Evolutionary conservation across 2,329 filamentous ascomycete genomes (phyloP).

Genomic region (Aureobasidium zeae): DNA sequence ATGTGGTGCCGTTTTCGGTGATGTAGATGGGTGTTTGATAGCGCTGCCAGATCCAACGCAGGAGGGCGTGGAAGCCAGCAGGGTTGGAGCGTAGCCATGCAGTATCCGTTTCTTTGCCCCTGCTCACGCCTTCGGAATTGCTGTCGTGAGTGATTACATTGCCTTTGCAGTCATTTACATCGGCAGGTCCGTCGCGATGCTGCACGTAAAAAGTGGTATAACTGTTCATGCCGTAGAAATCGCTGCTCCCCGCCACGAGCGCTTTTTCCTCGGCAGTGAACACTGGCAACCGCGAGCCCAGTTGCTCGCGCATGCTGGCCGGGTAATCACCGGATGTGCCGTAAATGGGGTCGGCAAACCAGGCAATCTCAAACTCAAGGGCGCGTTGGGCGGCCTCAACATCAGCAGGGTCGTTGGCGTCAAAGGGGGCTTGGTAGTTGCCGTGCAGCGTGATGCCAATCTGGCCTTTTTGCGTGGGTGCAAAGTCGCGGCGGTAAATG

Average conservation of each 20-base stretch:
- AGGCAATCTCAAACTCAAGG: constrained; percentile 31
- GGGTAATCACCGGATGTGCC: constrained; percentile 34
- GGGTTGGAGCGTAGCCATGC: constrained; percentile 72
- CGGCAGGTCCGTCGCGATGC: neutral
- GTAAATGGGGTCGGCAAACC: constrained; percentile 33
- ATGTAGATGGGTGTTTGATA: constrained; percentile 76
- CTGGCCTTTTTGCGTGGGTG: constrained; percentile 24
- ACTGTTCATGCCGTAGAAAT: constrained; percentile 38
- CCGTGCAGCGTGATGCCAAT: constrained; percentile 30
- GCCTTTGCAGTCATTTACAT: constrained; percentile 7
- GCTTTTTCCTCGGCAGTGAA: constrained; percentile 28
- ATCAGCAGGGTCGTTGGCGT: constrained; percentile 26
- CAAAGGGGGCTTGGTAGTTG: constrained; percentile 30
- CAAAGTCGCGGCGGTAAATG: constrained; percentile 31
- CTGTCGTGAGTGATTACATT: constrained; percentile 39
- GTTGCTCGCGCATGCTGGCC: constrained; percentile 29
- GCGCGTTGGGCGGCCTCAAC: constrained; percentile 25
- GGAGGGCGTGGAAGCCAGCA: constrained; percentile 64
- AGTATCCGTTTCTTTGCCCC: constrained; percentile 74
- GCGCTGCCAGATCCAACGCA: constrained; percentile 67
- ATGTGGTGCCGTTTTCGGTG: constrained; percentile 78
- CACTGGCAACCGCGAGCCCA: constrained; percentile 25
- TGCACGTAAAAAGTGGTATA: constrained; percentile 3
- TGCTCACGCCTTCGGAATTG: constrained; percentile 25
- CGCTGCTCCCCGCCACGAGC: constrained; percentile 25